Evolutionary conservation across 2,329 filamentous ascomycete genomes (phyloP), one percentile per base, ranked within the genome.

Genomic region (Aspergillus versicolor): DNA sequence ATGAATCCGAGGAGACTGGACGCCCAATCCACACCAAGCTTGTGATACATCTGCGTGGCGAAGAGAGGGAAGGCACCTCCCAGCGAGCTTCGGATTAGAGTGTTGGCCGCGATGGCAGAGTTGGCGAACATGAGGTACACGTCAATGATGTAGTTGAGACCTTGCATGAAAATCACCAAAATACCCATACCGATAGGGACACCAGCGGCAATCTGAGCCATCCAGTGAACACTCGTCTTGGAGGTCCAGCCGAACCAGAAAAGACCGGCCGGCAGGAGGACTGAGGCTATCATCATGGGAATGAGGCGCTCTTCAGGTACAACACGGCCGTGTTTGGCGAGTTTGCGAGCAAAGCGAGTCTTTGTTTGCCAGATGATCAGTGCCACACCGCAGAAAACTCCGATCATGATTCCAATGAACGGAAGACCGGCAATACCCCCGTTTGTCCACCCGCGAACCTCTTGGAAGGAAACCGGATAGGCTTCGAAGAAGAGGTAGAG

Each of bases 221-320:
- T 73, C 78, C 78, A 81, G 12, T 68, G 73, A 34, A 78, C 74
- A 30, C 70, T 58, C 3, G 69, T 68, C 48, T 69, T 71, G 0
- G 75, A 75, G 8, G 73, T 73, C 80, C 80, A 82, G 13, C 73
- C 78, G 58, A 80, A 80, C 74, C 76, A 78, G 62, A 80, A 80
- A 5, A 81, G 66, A 38, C 78, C 78, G 41, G 67, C 65, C 0
- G 79, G 77, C 5, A 82, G 65, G 4, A 77, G 58, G 11, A 76
- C 60, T 0, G 71, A 75, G 21, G 74, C 76, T 12, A 78, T 51
- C 45, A 80, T 76, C 74, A 79, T 77, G 3, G 76, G 74, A 4
- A 75, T 66, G 2, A 82, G 69, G 47, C 78, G 72, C 58, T 75
- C 73, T 66, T 81, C 79, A 12, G 79, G 78, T 3, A 75, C 58